Conservation (phyloP, 495 filamentous ascomycete genomes). For the Aspergillus cavernicola region DNA sequence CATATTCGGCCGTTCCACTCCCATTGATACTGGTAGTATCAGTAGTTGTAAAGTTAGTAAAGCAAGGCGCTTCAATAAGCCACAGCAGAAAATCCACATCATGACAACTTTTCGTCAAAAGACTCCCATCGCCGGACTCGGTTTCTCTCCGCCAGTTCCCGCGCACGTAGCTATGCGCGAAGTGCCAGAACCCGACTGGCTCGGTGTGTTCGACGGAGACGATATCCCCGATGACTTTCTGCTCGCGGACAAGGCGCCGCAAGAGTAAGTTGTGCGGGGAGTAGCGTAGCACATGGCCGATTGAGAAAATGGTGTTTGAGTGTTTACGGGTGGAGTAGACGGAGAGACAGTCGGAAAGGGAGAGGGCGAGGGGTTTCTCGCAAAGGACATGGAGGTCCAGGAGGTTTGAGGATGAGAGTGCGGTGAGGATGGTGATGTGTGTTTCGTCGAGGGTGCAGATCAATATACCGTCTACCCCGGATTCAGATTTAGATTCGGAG, state of each 20-base stretch:
- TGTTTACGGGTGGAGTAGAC: slow-evolving; percentile 59
- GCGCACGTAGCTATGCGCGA: slow-evolving; percentile 85
- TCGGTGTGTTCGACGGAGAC: slow-evolving; percentile 86
- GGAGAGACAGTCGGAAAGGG: slow-evolving; percentile 65
- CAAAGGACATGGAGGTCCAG: slow-evolving; percentile 74
- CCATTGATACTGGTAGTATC: not conserved
- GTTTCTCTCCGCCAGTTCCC: slow-evolving; percentile 90
- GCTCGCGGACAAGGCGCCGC: slow-evolving; percentile 68
- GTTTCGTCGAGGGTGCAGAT: slow-evolving; percentile 87
- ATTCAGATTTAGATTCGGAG: too few relatives aligned
- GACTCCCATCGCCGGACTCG: slow-evolving; percentile 45
- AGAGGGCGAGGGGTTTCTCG: slow-evolving; percentile 89
- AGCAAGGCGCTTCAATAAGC: slow-evolving; percentile 50
- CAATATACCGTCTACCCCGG: slow-evolving; percentile 70
- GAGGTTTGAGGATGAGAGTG: not conserved
- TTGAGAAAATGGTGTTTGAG: slow-evolving; percentile 58
- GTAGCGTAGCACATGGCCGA: slow-evolving; percentile 78
- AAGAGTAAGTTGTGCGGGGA: slow-evolving; percentile 87
- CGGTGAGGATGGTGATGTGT: slow-evolving; percentile 37
- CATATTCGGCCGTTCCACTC: too few relatives aligned
- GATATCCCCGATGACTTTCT: slow-evolving; percentile 73
- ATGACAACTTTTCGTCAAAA: slow-evolving; percentile 92
- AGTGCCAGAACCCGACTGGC: slow-evolving; percentile 96
- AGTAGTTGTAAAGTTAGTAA: slow-evolving; percentile 7
- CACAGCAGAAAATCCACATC: slow-evolving; percentile 90